Conservation (phyloP, 1,139 yeast species). For the Hansenula anomala region DNA sequence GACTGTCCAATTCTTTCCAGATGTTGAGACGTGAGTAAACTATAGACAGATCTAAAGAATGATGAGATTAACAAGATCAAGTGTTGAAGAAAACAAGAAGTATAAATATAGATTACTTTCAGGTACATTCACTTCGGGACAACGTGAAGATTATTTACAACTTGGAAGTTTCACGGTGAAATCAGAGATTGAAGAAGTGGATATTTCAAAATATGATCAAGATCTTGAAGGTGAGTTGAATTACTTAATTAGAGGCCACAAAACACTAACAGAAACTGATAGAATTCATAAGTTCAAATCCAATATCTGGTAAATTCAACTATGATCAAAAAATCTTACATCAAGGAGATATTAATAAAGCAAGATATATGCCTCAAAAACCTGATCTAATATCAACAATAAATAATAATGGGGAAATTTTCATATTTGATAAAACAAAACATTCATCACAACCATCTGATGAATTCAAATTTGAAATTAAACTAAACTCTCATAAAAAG, state of each 20-base stretch:
- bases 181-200: slow-evolving; percentile 9
- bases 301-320: slow-evolving; percentile 10
- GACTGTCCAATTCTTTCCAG: slow-evolving; percentile 72
- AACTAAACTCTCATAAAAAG: slow-evolving; percentile 40
- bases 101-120: slow-evolving; percentile 38
- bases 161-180: slow-evolving; percentile 25
- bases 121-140: slow-evolving; percentile 79
- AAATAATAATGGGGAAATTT: slow-evolving; percentile 69
- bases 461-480: slow-evolving; percentile 18
- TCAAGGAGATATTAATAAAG: slow-evolving; percentile 67
- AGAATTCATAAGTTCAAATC: slow-evolving; percentile 16
- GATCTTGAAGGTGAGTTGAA: slow-evolving; percentile 7
- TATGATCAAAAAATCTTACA: slow-evolving; percentile 12
- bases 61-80: background rate
- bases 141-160: slow-evolving; percentile 61
- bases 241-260: background rate
- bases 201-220: slow-evolving; percentile 14
- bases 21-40: slow-evolving; percentile 23
- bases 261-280: slow-evolving; percentile 43
- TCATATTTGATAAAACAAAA: slow-evolving; percentile 55
- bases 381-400: slow-evolving; percentile 70
- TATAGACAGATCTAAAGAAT: background rate
- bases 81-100: slow-evolving; percentile 6
- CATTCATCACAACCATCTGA: slow-evolving; percentile 20
- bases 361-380: slow-evolving; percentile 74